Evolutionary conservation across 148 eudicot species (phyloP), one percentile per base, ranked within the genome.

Genomic region (Amaranthus cruentus): DNA sequence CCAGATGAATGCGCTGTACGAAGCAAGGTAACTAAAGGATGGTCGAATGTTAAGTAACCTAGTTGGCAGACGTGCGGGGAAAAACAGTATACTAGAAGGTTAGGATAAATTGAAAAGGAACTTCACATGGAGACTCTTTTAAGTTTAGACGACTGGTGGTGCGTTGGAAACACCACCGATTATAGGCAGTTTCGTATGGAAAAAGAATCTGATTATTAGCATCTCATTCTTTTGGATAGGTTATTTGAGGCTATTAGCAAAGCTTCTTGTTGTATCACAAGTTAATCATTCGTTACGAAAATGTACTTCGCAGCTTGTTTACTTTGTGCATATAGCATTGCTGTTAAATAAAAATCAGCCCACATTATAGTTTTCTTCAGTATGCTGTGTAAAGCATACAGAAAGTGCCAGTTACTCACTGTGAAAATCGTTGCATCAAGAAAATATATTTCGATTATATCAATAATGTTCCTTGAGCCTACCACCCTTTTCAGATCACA

Each of bases 1-100:
- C 98, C 97, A n/a, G 82, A 90, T 58, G 77, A 75, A 53, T 95
- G 98, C 73, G 84, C 83, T 47, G 57, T 76, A 28, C 73, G 28
- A 13, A 55, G 54, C 9, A 76, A 61, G 67, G 68, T 57, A 67
- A 70, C 63, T 47, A 56, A 69, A 59, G 75, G 73, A 21, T 70
- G 82, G 76, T 75, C 70, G 9, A 46, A 67, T 50, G 43, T 28
- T 18, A 67, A 56, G 6, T 67, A 50, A 67, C 0, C 28, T 60
- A 60, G 18, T 18, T 21, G 3, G 43, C 5, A 48, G 55, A 50
- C 14, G n/a, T 9, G 43, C 12, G 50, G 18, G 15, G 49, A n/a
- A 18, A n/a, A 14, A 15, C 7, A 58, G 7, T 11, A 13, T 73
- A 55, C 52, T 51, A 9, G 11, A 47, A 48, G 62, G 62, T 64